Base-by-base conservation (phyloP, 1,284 basidiomycete genomes). In the Mycena sp. region DNA sequence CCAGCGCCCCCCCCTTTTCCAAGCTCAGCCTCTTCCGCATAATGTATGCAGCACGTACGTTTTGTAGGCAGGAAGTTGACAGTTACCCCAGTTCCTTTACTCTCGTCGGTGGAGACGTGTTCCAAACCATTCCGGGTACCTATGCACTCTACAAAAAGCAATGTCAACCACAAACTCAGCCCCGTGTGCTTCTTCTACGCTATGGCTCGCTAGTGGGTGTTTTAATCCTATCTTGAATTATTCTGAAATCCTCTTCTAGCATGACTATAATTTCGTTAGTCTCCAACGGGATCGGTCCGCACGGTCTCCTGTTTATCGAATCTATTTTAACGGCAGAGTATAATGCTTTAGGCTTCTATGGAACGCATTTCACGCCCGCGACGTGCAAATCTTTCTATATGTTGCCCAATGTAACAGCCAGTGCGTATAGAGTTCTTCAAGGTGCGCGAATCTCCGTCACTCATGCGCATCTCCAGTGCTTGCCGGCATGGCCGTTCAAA, bases 351-450 rank as follows among this genome's bases (percentile, higher is more conserved):
- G 66, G 63, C 16, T 59, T 57, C 19, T 68, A 62, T 37, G 45
- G 46, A n/a, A 65, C 56, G 17, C 3, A 44, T 17, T 65, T 65
- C 44, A 68, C 60, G 4, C 28, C 48, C 0, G 46, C 14, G 19
- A 58, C 63, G 17, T 68, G 66, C 46, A 32, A 49, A 19, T 44
- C 54, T 12, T 65, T 65, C 21, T 68, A 68, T 38, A 68, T 68
- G 66, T 17, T 68, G 25, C 66, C 66, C 6, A 68, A 68, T 32
- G n/a, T 63, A 40, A 68, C 66, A 53, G 63, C 63, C 6, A 62
- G 66, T 65, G 46, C 48, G 66, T 21, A 25, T 9, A 23, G n/a
- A n/a, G n/a, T n/a, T 4, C 32, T 35, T 12, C 11, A 6, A 7
- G 16, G 0, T 3, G 11, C 12, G 16, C 11, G n/a, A 7, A 28